A percentile compares a stretch with the other conserved stretches of the same genome.
phyloP scores from a whole-genome alignment of 2,329 filamentous ascomycete genomes.

The Fusarium acutatum region DNA sequence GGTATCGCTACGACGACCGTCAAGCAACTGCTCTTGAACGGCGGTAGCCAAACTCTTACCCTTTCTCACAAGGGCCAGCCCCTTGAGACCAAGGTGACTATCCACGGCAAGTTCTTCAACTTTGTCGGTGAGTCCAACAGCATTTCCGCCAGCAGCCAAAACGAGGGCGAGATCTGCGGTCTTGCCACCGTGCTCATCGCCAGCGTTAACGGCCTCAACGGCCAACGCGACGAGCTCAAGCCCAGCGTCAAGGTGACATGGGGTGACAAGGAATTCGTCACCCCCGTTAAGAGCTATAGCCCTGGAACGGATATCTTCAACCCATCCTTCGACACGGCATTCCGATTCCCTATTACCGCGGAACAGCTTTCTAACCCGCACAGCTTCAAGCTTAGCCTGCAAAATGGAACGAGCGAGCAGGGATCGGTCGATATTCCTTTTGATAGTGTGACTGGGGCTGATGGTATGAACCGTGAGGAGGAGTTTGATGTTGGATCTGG shows the following conservation, averaged over 20 bases:
- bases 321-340: constrained; percentile 35
- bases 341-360: constrained; percentile 35
- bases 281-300: constrained; percentile 33
- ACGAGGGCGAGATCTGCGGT: constrained; percentile 37
- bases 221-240: constrained; percentile 40
- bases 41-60: constrained; percentile 30
- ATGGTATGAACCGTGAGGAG: constrained; percentile 19
- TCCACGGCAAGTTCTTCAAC: constrained; percentile 36
- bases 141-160: constrained; percentile 18
- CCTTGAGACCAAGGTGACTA: constrained; percentile 29
- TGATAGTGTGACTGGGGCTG: background rate
- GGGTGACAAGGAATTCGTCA: constrained; percentile 38
- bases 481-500: constrained; percentile 37
- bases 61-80: constrained; percentile 34
- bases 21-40: constrained; percentile 34
- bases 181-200: constrained; percentile 38
- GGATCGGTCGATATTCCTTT: constrained; percentile 33
- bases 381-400: constrained; percentile 26
- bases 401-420: constrained; percentile 24
- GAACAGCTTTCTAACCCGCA: constrained; percentile 26
- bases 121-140: constrained; percentile 33
- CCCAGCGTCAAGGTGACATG: constrained; percentile 37
- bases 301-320: constrained; percentile 41
- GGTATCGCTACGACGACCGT: constrained; percentile 34
- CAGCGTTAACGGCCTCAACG: constrained; percentile 20